Evolutionary conservation across 306 rosid genomes (phyloP), one percentile per base, ranked within the genome.

Genomic region (Arachis stenosperma): DNA sequence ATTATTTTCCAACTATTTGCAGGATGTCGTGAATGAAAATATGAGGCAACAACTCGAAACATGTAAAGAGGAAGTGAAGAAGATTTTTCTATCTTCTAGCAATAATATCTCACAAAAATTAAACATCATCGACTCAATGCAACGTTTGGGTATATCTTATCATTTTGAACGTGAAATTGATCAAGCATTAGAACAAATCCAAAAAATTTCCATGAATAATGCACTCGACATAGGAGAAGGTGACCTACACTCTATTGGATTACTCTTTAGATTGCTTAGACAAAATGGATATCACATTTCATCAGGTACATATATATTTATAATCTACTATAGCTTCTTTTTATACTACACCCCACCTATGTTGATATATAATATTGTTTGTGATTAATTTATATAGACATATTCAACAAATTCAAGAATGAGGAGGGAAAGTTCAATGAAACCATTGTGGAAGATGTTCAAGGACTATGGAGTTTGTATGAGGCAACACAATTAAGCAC

Each of bases 401-500:
- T 71, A 12, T 86, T 88, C 37, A 43, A 50, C 5, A 83, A 71
- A 29, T 86, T 82, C 70, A 82, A 61, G 29, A 70, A 82, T 9
- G 13, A 7, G 0, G 6, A 65, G 6, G 90, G 87, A 1, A 67
- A 41, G 6, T 86, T 87, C 54, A 66, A 61, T 43, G 71, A 75
- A 44, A 46, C 39, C 0, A 7, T 87, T 5, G 43, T 12, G 4
- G 17, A 27, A 0, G 78, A 81, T 56, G 69, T 51, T 17, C 4
- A 74, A 5, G 88, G 88, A 12, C 9, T 88, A 48, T 71, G 82
- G 56, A 83, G 70, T 73, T 75, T 86, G 59, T 88, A 79, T 30
- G 88, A 88, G 76, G 93, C 90, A 0, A 1, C 86, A 5, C 78
- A 84, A 37, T 43, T 82, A 2, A 76, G 77, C 62, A 29, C 55